Percentiles rank a stretch among this genome's conserved stretches.
Conservation (phyloP, 106 monocot genomes). For the Dioscorea alata region DNA sequence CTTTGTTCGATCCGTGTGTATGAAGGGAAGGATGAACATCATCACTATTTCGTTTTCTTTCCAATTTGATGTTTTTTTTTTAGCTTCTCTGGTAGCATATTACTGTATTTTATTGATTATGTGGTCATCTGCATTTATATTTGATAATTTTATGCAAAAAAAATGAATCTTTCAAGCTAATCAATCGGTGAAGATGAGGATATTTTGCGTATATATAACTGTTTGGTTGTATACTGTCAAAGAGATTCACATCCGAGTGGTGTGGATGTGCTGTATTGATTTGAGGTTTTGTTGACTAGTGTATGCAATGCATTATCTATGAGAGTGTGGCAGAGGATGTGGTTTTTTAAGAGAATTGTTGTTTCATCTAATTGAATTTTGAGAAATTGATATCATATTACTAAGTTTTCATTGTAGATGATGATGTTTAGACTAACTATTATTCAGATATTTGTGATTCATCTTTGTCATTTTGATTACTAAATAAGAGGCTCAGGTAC, state of each 20-base stretch:
- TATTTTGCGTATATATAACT: no score
- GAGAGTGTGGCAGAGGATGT: not conserved
- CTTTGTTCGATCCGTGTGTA: no score
- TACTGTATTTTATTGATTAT: not conserved
- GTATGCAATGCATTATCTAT: not conserved
- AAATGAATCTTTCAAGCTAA: not conserved
- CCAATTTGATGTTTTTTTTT: not conserved
- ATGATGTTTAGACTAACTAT: no score
- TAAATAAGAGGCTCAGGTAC: constrained; percentile 42
- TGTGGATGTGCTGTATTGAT: not conserved
- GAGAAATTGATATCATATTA: no score
- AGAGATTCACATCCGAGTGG: no score
- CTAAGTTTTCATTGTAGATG: no score
- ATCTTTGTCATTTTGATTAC: not conserved
- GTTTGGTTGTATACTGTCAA: no score
- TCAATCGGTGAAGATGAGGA: not conserved
- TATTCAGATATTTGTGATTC: not conserved
- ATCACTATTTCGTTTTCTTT: not conserved
- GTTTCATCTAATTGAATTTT: no score
- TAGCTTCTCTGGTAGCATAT: not conserved
- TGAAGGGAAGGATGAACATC: not conserved
- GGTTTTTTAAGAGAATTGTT: no score
- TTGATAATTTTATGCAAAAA: not conserved
- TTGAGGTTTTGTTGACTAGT: not conserved
- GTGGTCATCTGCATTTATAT: not conserved